Evolutionary conservation across 805 yeast species (phyloP), one percentile per base, ranked within the genome.

Genomic region (Helenozyma baotianmanensis): DNA sequence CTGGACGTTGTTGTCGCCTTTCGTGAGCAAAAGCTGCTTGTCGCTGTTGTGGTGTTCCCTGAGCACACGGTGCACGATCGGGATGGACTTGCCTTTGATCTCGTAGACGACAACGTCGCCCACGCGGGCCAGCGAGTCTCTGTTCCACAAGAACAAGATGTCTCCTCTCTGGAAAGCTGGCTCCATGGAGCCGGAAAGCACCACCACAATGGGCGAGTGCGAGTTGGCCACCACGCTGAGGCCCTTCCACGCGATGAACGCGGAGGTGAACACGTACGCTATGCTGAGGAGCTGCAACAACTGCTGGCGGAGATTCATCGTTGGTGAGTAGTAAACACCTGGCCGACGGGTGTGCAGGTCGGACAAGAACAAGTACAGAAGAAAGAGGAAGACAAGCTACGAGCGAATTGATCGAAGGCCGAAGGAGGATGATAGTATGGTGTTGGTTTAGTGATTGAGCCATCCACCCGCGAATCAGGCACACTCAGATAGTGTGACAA

Each of bases 111-210:
- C 97, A 15, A 92, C 71, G 50, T 92, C 98, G 14, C 98, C 98
- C 1, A 89, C 92, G 28, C 75, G 65, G 14, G 80, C 77, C 19
- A 59, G 56, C 14, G 62, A 51, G 35, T 82, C 78, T 45, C 97
- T 71, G 60, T 92, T 92, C 95, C 96, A 89, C 36, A 92, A 66
- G 50, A 92, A 80, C 40, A 92, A 64, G 12, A 92, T 81, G 56
- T 92, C 98, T 31, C 98, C 98, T 62, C 98, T 76, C 62, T 92
- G 97, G 72, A 92, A 92, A 2, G 98, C 98, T 2, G 98, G 98
- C 58, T 92, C 98, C 98, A 92, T 92, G 2, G 97, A 90, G 5
- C 98, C 98, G 1, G 97, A 88, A 30, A 92, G 74, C 8, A 92
- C 98, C 18, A 92, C 98, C 14, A 92, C 98, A 15, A 92, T 78